phyloP scores from a whole-genome alignment of 75 land plant genomes.

The Selaginella tamariscina region DNA sequence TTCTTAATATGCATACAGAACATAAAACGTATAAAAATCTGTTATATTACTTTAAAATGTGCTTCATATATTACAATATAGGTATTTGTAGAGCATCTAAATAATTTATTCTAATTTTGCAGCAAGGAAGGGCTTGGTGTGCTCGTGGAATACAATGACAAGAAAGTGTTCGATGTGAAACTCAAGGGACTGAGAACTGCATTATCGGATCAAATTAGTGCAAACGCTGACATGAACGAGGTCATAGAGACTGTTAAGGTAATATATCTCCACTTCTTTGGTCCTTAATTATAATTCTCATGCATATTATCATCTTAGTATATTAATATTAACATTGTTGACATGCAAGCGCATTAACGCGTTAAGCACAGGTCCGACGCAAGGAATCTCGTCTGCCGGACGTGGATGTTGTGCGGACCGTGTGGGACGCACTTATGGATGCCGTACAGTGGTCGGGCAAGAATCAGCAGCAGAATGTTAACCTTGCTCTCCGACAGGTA shows the following conservation, averaged over 20 bases:
- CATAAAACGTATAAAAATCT: too few relatives aligned
- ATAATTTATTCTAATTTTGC: slow-evolving; percentile 16
- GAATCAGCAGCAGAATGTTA: slow-evolving; percentile 94
- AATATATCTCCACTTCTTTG: too few relatives aligned
- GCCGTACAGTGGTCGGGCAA: slow-evolving; percentile 98
- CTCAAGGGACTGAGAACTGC: slow-evolving; percentile 45
- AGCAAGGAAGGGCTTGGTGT: slow-evolving; percentile 69
- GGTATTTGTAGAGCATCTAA: background rate
- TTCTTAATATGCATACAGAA: too few relatives aligned
- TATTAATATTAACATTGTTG: too few relatives aligned
- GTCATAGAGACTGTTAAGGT: slow-evolving; percentile 78
- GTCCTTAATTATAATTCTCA: too few relatives aligned
- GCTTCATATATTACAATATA: too few relatives aligned
- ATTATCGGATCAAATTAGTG: slow-evolving; percentile 51
- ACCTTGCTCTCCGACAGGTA: slow-evolving; percentile 83
- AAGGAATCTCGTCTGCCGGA: slow-evolving; percentile 79
- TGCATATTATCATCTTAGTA: too few relatives aligned
- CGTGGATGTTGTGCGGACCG: slow-evolving; percentile 71
- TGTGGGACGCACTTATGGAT: slow-evolving; percentile 96
- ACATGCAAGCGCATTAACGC: too few relatives aligned
- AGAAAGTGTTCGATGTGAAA: slow-evolving; percentile 89
- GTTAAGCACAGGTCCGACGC: too few relatives aligned
- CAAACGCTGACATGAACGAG: slow-evolving; percentile 64
- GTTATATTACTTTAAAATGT: too few relatives aligned
- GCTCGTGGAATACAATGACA: slow-evolving; percentile 77